Percentiles rank a stretch among this genome's conserved stretches.
phyloP scores from a whole-genome alignment of 805 yeast species.

The Teunomyces barrocoloradensis region DNA sequence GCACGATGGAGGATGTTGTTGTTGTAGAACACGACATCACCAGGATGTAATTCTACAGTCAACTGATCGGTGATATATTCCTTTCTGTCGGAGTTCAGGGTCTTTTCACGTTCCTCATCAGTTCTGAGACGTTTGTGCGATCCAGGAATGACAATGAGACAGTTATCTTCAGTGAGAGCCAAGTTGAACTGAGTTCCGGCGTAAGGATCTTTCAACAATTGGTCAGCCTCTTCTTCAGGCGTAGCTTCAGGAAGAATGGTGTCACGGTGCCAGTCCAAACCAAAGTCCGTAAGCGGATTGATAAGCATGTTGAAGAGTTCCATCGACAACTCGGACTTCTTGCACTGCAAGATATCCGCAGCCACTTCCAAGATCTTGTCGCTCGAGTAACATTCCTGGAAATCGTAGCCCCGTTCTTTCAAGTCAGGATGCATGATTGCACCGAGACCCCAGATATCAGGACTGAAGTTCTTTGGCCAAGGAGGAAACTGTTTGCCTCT shows the following conservation, averaged over 20 bases:
- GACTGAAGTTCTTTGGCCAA: conserved; percentile 50
- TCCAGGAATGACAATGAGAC: conserved; percentile 48
- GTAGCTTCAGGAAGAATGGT: conserved; percentile 46
- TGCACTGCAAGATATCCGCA: conserved; percentile 42
- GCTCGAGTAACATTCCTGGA: conserved; percentile 40
- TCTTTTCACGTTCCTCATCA: conserved; percentile 40
- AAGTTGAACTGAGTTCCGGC: conserved; percentile 53
- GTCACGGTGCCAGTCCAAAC: conserved; percentile 55
- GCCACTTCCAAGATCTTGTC: conserved; percentile 39
- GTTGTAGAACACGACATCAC: conserved; percentile 51
- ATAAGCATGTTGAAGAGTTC: conserved; percentile 53
- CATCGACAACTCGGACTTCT: conserved; percentile 36
- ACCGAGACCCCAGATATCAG: conserved; percentile 53
- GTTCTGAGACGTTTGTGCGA: conserved; percentile 47
- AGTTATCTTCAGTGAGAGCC: conserved; percentile 45
- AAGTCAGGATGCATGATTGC: conserved; percentile 48
- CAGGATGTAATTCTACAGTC: conserved; percentile 43
- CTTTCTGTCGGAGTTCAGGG: conserved; percentile 31
- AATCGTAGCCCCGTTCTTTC: conserved; percentile 32
- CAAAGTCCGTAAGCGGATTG: conserved; percentile 52
- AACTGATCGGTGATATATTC: conserved; percentile 40
- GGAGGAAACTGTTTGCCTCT: conserved; percentile 56
- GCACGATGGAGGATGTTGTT: conserved; percentile 51
- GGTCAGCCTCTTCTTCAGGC: conserved; percentile 42
- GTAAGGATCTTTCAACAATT: conserved; percentile 36